Base-by-base conservation (phyloP, 371 early-diverging fungal species). In the Apophysomyces ossiformis region DNA sequence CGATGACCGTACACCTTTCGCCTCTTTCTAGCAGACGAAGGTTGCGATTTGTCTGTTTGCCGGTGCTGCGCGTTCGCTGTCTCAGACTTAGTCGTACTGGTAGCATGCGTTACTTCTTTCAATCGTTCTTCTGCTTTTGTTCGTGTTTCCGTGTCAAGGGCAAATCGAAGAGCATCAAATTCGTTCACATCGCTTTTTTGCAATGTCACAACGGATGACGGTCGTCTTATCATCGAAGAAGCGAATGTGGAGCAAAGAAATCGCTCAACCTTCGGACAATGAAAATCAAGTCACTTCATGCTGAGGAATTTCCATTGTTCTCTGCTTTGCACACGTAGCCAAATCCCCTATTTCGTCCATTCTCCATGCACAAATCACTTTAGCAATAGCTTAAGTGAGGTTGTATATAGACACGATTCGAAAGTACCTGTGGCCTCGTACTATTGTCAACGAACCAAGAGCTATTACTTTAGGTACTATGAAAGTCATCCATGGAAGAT, bases 171-270 rank as follows among this genome's bases (percentile, higher is more conserved):
- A 21, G 44, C 59, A 36, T 68, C 64, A 15, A 68, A 61, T 47
- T 61, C 59, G 38, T 58, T 64, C 4, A 68, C 63, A 54, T 68
- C 68, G 46, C 46, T 47, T 11, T 44, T 58, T n/a, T 41, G 38
- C 18, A 68, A 37, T 37, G 68, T 63, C 21, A 68, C 62, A 12
- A 41, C 58, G 8, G 68, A 63, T 11, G 68, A 45, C 21, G 58
- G 60, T 56, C 58, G 58, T 11, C 63, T 63, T 44, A 68, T 63
- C 68, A 68, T 68, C 7, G 7, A 41, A 13, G 5, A 13, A 41
- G 15, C 56, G 32, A 2, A 26, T 26, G 32, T 26, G 32, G 32
- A 26, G 32, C 32, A 2, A 26, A 26, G 32, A 26, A 26, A 26
- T 26, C 41, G 41, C 41, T 11, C 11, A 41, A 41, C 13, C 41